Evolutionary conservation across 148 eudicot species (phyloP), one percentile per base, ranked within the genome.

Genomic region (Dysphania ambrosioides): DNA sequence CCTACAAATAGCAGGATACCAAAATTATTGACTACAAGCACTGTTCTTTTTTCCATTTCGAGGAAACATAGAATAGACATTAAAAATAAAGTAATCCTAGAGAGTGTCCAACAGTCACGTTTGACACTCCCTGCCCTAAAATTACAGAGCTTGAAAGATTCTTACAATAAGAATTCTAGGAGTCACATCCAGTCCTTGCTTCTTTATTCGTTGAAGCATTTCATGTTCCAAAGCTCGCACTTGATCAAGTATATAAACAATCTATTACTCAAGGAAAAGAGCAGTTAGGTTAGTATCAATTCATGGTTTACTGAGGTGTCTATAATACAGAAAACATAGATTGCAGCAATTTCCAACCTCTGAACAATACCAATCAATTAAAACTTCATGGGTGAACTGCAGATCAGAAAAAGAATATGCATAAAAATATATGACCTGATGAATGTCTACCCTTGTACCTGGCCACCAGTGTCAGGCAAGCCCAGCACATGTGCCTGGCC

Each of bases 401-500:
- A 3, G 16, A 8, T 21, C 21, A 16, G n/a, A 57, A 75, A 55
- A 18, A 7, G 9, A 19, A 11, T 24, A 32, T 36, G 56, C 66
- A 38, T 42, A 60, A 62, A 27, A 16, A 47, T 49, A 53, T 5
- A 0, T n/a, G 29, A 19, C 34, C 8, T 55, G 19, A 31, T 47
- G 8, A 55, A 7, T 21, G 38, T 34, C 12, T 21, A 59, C 68
- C 24, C 29, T 18, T 51, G 34, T 85, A 96, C 99, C 99, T 96
- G 99, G 60, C 99, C 97, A 75, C 99, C 99, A 68, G 97, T 96
- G 74, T 96, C 99, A 27, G 99, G 99, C 88, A 96, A 88, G 55
- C 97, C 99, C 34, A 96, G 79, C 9, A 96, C 99, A 86, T 96
- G 91, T 66, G 99, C 99, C 83, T 96, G 99, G 42, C 99, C 99